Evolutionary conservation across 257 asterid species (phyloP), one percentile per base, ranked within the genome.

Genomic region (Fraxinus cuspidata): DNA sequence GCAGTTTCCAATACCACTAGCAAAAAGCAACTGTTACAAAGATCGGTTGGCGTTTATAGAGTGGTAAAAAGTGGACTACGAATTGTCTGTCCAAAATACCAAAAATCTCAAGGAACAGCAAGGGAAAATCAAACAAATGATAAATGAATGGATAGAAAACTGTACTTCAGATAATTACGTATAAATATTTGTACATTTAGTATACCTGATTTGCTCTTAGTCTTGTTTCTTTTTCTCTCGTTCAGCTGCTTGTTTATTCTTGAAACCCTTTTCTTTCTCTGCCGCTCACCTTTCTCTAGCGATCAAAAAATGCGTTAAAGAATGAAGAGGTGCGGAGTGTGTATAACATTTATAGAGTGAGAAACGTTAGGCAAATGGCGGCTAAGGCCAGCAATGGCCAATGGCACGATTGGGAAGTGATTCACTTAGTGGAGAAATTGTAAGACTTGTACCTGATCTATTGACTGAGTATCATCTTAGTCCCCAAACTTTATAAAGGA

Each of bases 11-110:
- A 18, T 49, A 5, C 60, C 8, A 49, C 60, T 49, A 3, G 8
- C 42, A 49, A 49, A 49, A 49, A 49, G 18, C 12, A 42, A 42
- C 16, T 42, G 4, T 10, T 42, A 12, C 49, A 42, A 3, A 10
- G 49, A 42, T 2, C 4, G 49, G 49, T 13, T 12, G 51, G 19
- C 51, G 51, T 51, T 1, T 18, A 18, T 51, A 15, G 63, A 51
- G 23, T 51, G 63, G 21, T 70, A 87, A 83, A 83, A 40, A 83
- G 81, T 31, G 79, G 71, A 75, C 85, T 86, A 83, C 81, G 87
- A 40, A 40, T 40, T 10, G 47, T 1, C 47, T 40, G 47, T 40
- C 47, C 47, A 40, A 8, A 40, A 10, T 37, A 37, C 42, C 42
- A 37, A 7, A 7, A 37, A 37, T 7, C 11, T 37, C 1, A 1